Evolutionary conservation across 495 filamentous ascomycete genomes (phyloP), one percentile per base, ranked within the genome.

Genomic region (Glonium stellatum): DNA sequence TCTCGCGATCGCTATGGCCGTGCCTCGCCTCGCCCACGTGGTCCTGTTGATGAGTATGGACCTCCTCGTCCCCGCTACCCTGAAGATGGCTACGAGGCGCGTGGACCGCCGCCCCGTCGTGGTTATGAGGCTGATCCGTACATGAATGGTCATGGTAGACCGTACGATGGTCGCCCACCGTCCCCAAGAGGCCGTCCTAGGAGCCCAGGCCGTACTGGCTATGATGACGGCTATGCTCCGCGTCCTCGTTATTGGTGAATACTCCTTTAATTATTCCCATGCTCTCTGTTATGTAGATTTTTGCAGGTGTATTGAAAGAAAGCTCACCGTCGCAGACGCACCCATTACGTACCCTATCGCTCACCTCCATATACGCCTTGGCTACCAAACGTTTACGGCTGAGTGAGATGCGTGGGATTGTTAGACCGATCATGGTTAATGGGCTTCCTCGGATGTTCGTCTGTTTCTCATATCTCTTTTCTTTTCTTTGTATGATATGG

Each of bases 1-100:
- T 82, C 87, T 49, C 82, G 85, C 56, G 81, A 84, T 64, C 81
- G 87, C 46, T 91, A 92, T 72, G 80, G 73, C 58, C 82, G 88
- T 63, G 79, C 89, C 25, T 88, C 90, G 19, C 88, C 83, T 25
- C 81, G 84, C 61, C 77, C 69, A 54, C 77, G 86, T 61, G 79
- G 82, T 50, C 87, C 88, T 61, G 75, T 87, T 34, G 90, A 95
- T 57, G 91, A 95, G 63, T 89, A 88, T 64, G 86, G 87, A 47
- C 84, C 89, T 23, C 72, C 78, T 6, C 79, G 77, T 31, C 77
- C 59, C 34, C 69, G 69, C 44, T 70, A 68, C 53, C 64, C 60
- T 21, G 70, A 70, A 25, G 70, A 70, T 41, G 56, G 60, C 11
- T 74, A 75, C 64, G 71, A 69, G 55, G 70, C 67, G 12, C 69